Evolutionary conservation across 2,329 filamentous ascomycete species (phyloP).

Genomic region (Trichophyton benhamiae): DNA sequence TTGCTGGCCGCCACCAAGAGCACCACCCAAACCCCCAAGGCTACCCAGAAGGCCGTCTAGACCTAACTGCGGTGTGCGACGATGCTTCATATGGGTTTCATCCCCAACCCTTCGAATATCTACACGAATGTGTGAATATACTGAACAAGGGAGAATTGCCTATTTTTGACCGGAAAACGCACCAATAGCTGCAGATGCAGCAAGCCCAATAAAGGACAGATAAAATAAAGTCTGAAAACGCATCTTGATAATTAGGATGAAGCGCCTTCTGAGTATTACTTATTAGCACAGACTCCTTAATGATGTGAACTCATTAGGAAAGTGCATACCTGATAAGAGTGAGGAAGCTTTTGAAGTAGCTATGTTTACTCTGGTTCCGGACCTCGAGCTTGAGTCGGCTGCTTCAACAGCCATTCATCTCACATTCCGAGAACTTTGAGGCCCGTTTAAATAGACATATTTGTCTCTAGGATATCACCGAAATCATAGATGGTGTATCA

Average conservation of each 20-base stretch:
- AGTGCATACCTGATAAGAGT: neutral
- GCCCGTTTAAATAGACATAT: neutral
- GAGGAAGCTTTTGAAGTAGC: neutral
- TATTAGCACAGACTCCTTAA: neutral
- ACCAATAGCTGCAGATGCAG: constrained; percentile 10
- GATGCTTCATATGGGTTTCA: neutral
- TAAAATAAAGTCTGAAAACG: constrained; percentile 1
- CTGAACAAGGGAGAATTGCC: neutral
- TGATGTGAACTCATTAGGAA: neutral
- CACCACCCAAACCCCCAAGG: neutral
- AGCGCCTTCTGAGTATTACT: neutral
- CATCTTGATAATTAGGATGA: neutral
- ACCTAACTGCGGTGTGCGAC: neutral
- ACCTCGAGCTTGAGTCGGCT: neutral
- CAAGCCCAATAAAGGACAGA: constrained; percentile 5
- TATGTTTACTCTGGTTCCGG: neutral
- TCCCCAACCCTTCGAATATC: neutral
- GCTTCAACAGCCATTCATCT: neutral
- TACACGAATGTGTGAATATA: neutral
- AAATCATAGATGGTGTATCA: neutral
- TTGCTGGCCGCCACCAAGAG: neutral
- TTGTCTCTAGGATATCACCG: neutral
- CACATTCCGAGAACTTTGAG: neutral
- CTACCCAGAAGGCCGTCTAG: neutral
- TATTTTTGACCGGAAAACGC: neutral